Evolutionary conservation across 2,329 filamentous ascomycete genomes (phyloP).

Genomic region (Hypoxylon sp.): DNA sequence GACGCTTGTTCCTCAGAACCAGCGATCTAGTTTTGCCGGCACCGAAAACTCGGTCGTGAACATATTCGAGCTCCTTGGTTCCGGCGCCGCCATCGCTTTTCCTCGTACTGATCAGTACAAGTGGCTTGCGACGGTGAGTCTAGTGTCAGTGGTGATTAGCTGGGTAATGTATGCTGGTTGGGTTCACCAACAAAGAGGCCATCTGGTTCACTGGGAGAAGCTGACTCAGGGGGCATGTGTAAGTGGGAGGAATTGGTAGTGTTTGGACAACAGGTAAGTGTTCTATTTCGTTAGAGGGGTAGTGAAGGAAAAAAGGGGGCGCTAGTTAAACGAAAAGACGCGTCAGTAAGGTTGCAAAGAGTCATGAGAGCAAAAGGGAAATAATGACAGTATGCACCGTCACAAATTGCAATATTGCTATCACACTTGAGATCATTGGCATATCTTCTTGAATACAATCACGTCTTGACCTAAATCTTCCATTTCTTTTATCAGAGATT

Average conservation of each 20-base stretch:
- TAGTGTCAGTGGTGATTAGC: conserved; percentile 52
- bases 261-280: no score
- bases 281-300: background rate
- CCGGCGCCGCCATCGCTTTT: conserved; percentile 56
- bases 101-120: conserved; percentile 57
- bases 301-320: background rate
- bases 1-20: conserved; percentile 54
- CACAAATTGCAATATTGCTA: background rate
- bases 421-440: background rate
- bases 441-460: background rate
- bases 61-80: conserved; percentile 59
- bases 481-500: background rate
- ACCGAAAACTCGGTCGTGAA: conserved; percentile 59
- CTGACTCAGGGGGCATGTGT: conserved; percentile 30
- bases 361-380: background rate
- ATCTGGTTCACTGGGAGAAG: conserved; percentile 60
- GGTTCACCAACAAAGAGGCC: conserved; percentile 57
- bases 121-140: conserved; percentile 57
- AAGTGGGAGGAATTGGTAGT: conserved; percentile 20
- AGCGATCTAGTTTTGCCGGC: conserved; percentile 60
- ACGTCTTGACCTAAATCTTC: background rate
- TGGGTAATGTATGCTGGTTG: conserved; percentile 57
- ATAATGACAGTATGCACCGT: conserved; percentile 8
- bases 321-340: background rate
- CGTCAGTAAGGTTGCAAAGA: background rate